A percentile compares a stretch with the other conserved stretches of the same genome.
Evolutionary conservation across 176 grass and related monocot species (phyloP).

Genomic region (bread wheat (Triticum aestivum)): IWGSC_CS_RefSeq_v2.1 NC_057808.1:227825141-227825640

Average conservation of each 20-base stretch:
- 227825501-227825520: neutral
- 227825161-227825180: neutral
- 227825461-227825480: neutral
- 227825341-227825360: neutral
- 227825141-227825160: neutral
- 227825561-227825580: neutral
- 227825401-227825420: neutral
- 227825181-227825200: neutral
- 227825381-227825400: neutral
- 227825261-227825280: neutral
- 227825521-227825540: neutral
- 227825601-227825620: neutral
- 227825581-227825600: neutral
- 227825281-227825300: neutral
- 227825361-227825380: neutral
- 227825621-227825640: neutral
- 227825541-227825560: neutral
- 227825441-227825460: neutral
- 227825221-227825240: neutral
- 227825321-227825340: slow-evolving; percentile 1
- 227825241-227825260: slow-evolving; percentile 1
- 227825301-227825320: neutral
- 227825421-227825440: neutral
- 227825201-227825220: slow-evolving; percentile 13
- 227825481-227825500: slow-evolving; percentile 1